Conservation (phyloP, 257 asterid species). For the Nicotiana paniculata region DNA sequence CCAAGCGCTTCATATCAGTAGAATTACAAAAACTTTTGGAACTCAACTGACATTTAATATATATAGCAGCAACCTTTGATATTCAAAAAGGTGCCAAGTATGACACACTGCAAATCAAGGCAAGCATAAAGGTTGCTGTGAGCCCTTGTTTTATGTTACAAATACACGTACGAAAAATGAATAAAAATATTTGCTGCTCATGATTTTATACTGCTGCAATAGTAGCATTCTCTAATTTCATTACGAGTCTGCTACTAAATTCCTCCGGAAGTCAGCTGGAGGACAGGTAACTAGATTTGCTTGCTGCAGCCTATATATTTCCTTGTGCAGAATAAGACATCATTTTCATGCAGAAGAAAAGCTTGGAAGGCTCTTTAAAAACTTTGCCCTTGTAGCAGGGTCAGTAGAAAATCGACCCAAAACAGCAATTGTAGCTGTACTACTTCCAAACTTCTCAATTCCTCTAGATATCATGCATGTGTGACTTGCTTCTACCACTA, state of each 20-base stretch:
- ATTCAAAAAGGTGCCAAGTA: not conserved
- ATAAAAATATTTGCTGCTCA: not conserved
- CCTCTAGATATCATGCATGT: slow-evolving; percentile 91
- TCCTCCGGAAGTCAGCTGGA: no score
- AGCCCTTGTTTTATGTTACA: not conserved
- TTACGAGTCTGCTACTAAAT: not conserved
- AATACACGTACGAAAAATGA: not conserved
- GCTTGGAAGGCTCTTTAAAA: slow-evolving; percentile 68
- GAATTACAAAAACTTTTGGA: no score
- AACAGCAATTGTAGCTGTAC: slow-evolving; percentile 72
- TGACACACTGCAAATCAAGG: no score
- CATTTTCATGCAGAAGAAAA: slow-evolving; percentile 19
- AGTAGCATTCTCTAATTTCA: not conserved
- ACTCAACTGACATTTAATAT: no score
- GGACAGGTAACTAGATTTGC: not conserved
- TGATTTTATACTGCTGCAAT: not conserved
- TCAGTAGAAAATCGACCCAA: slow-evolving; percentile 70
- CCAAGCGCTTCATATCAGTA: no score
- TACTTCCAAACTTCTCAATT: slow-evolving; percentile 79
- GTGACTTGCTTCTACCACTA: slow-evolving; percentile 79
- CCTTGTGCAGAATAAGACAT: not conserved
- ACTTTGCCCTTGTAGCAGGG: slow-evolving; percentile 47
- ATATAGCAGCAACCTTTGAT: not conserved
- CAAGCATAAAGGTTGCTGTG: not conserved
- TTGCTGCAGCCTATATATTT: not conserved